Percentiles rank a stretch among this genome's conserved stretches.
Conservation (phyloP, 176 grass and related monocot species). For the Ensete glaucum region DNA sequence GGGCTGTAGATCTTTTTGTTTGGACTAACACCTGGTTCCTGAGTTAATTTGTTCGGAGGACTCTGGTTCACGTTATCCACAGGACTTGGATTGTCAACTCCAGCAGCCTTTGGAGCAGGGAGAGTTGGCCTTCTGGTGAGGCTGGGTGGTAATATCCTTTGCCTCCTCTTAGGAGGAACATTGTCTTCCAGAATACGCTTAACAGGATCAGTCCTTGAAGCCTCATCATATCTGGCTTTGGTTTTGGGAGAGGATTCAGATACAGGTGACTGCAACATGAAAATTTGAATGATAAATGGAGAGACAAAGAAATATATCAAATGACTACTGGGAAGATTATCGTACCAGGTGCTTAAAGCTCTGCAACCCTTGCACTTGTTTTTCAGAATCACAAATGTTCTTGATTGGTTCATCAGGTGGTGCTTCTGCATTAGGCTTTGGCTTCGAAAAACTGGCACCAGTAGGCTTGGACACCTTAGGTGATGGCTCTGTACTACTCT, state of each 20-base stretch:
- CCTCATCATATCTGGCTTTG: slow-evolving; percentile 31
- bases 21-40: slow-evolving; percentile 40
- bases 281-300: slow-evolving; percentile 7
- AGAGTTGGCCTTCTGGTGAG: slow-evolving; percentile 37
- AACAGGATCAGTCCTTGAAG: slow-evolving; percentile 27
- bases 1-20: slow-evolving; percentile 24
- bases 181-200: slow-evolving; percentile 37
- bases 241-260: slow-evolving; percentile 54
- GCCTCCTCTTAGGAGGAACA: slow-evolving; percentile 37
- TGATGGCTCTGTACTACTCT: slow-evolving; percentile 26
- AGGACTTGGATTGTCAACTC: slow-evolving; percentile 31
- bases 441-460: slow-evolving; percentile 49
- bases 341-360: slow-evolving; percentile 64
- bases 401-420: slow-evolving; percentile 40
- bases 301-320: neutral
- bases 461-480: slow-evolving; percentile 47
- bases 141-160: slow-evolving; percentile 23
- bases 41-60: slow-evolving; percentile 28
- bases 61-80: slow-evolving; percentile 36
- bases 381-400: slow-evolving; percentile 35
- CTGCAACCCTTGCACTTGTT: slow-evolving; percentile 37
- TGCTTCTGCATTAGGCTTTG: slow-evolving; percentile 46
- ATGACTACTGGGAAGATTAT: neutral
- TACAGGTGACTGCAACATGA: slow-evolving; percentile 59
- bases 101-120: slow-evolving; percentile 24